Conservation (phyloP, 208 protist genomes). For the Wallacemonas sp. region DNA sequence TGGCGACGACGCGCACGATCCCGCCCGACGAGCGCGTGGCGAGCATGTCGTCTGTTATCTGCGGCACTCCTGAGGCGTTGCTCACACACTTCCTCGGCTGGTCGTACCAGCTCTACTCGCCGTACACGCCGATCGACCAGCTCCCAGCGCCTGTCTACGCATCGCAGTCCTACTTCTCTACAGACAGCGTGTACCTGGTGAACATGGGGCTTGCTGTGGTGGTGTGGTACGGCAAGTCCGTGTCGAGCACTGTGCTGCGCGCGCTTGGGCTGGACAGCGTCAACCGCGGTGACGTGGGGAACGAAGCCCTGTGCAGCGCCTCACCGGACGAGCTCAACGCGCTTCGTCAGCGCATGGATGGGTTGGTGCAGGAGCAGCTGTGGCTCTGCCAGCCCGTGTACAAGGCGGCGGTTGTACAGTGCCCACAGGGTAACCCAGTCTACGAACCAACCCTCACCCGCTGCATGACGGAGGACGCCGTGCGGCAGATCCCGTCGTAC, state of each 20-base stretch:
- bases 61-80: conserved; percentile 55
- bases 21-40: conserved; percentile 69
- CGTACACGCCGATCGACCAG: conserved; percentile 39
- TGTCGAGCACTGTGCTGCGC: conserved; percentile 33
- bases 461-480: conserved; percentile 71
- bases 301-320: conserved; percentile 10
- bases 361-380: conserved; percentile 43
- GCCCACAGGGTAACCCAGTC: conserved; percentile 45
- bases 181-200: conserved; percentile 62
- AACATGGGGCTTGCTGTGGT: conserved; percentile 58
- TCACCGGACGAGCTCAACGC: conserved; percentile 51
- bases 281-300: neutral
- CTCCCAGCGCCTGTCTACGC: conserved; percentile 58
- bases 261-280: conserved; percentile 39
- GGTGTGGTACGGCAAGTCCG: conserved; percentile 68
- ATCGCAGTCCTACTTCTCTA: conserved; percentile 49
- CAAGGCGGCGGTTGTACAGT: conserved; percentile 33
- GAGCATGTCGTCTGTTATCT: conserved; percentile 73
- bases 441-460: conserved; percentile 66
- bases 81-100: conserved; percentile 69
- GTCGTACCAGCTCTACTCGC: conserved; percentile 68
- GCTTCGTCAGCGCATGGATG: conserved; percentile 55
- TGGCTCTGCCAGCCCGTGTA: conserved; percentile 32
- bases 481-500: conserved; percentile 54
- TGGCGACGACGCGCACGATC: conserved; percentile 37